A percentile compares a stretch with the other conserved stretches of the same genome.
Conservation (phyloP, 257 asterid genomes). For the Solanum rostratum region DNA sequence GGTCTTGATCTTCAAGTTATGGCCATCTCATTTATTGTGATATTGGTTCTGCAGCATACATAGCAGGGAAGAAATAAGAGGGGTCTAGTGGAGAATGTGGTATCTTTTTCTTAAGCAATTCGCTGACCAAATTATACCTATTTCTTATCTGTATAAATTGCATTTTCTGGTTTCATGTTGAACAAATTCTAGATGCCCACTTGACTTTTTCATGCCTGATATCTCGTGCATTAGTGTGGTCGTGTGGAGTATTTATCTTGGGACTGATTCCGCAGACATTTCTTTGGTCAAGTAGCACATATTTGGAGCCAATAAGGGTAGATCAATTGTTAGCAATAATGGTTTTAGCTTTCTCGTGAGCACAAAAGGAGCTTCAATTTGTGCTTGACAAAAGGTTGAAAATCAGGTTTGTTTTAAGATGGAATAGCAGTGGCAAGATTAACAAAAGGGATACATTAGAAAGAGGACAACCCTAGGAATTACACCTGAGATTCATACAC, state of each 20-base stretch:
- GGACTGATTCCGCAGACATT: background rate
- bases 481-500: background rate
- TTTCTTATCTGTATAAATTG: background rate
- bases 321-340: background rate
- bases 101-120: background rate
- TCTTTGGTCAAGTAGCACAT: background rate
- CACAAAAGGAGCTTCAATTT: background rate
- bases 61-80: background rate
- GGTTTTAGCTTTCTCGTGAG: background rate
- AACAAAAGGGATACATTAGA: background rate
- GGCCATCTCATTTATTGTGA: background rate
- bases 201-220: background rate
- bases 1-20: background rate
- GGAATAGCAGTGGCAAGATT: background rate
- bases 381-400: background rate
- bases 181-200: background rate
- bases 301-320: background rate
- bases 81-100: background rate
- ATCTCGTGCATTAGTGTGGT: background rate
- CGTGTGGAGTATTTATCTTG: background rate
- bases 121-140: background rate
- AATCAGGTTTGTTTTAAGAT: background rate
- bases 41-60: background rate
- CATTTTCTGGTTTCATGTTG: background rate
- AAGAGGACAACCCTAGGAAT: background rate